These are phyloP conservation scores for Alternaria triticina DNA, from an alignment of 2,329 filamentous ascomycete genomes.

Conservation along the genomic window DNA sequence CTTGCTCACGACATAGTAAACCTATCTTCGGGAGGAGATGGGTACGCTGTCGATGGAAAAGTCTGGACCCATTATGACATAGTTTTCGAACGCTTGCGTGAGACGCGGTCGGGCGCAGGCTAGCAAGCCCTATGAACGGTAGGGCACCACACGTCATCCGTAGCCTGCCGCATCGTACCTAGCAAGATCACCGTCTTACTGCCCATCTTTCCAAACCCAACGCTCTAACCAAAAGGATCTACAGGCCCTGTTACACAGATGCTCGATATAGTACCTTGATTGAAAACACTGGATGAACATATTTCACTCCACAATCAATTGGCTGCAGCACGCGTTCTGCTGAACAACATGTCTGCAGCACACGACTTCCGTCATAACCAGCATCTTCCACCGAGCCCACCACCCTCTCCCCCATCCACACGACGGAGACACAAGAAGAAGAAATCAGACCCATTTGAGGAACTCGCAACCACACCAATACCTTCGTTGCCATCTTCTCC, in stretches of 20 bases:
- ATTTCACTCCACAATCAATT: background rate
- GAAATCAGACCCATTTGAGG: constrained; percentile 39
- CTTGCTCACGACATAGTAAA: background rate
- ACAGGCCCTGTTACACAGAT: background rate
- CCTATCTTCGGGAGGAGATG: background rate
- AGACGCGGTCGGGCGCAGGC: constrained; percentile 11
- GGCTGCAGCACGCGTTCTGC: background rate
- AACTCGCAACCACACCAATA: constrained; percentile 33
- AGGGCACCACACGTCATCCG: constrained; percentile 20
- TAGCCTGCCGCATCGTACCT: constrained; percentile 2
- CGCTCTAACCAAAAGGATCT: background rate
- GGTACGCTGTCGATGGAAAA: background rate
- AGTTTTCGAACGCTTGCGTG: constrained; percentile 6
- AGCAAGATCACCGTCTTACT: background rate
- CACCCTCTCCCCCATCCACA: constrained; percentile 34
- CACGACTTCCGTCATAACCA: constrained; percentile 18
- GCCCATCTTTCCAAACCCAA: background rate
- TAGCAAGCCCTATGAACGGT: constrained; percentile 15
- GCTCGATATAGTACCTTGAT: background rate
- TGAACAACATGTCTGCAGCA: constrained; percentile 20
- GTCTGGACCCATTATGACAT: background rate
- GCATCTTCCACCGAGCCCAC: constrained; percentile 34
- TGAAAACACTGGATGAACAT: background rate
- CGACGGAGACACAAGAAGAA: constrained; percentile 32
- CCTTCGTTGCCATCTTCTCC: constrained; percentile 31